These are phyloP conservation scores for Cytospora piceicola DNA, from an alignment of 2,329 filamentous ascomycete genomes.

Conservation along the genomic window DNA sequence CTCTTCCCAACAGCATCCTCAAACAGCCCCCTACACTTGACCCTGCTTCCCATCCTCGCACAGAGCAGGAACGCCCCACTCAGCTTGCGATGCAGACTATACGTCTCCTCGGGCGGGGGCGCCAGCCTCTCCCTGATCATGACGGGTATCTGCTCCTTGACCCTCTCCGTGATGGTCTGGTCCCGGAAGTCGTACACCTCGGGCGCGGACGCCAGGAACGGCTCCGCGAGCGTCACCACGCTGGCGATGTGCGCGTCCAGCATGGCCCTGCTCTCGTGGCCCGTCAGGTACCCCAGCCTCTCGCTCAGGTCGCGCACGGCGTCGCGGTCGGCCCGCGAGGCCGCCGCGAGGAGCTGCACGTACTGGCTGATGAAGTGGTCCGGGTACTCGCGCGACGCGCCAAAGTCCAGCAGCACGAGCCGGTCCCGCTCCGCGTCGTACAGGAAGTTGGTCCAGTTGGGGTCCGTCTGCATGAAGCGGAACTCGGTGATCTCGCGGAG, in stretches of 20 bases:
- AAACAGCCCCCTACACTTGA: conserved; percentile 83
- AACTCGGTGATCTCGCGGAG: conserved; percentile 93
- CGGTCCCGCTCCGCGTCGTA: conserved; percentile 74
- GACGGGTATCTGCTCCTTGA: conserved; percentile 83
- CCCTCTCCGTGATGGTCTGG: conserved; percentile 95
- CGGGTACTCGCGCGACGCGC: conserved; percentile 85
- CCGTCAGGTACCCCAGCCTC: conserved; percentile 87
- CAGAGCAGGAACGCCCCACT: conserved; percentile 95
- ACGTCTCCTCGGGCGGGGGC: conserved; percentile 96
- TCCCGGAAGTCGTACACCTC: conserved; percentile 89
- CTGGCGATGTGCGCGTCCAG: conserved; percentile 87
- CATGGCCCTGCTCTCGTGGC: conserved; percentile 84
- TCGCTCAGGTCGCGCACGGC: conserved; percentile 71
- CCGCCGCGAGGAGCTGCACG: conserved; percentile 77
- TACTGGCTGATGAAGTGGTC: conserved; percentile 79
- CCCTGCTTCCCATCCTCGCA: conserved; percentile 80
- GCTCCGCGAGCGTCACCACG: conserved; percentile 88
- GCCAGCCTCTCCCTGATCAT: conserved; percentile 90
- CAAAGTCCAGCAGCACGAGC: conserved; percentile 94
- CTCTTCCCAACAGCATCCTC: conserved; percentile 53
- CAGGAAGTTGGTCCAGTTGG: conserved; percentile 99
- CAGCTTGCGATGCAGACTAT: conserved; percentile 90
- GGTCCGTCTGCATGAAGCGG: conserved; percentile 98
- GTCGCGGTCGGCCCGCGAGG: conserved; percentile 69
- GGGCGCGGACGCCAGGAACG: conserved; percentile 76